Conservation (phyloP, 257 asterid genomes). For the Henckelia pumila region DNA sequence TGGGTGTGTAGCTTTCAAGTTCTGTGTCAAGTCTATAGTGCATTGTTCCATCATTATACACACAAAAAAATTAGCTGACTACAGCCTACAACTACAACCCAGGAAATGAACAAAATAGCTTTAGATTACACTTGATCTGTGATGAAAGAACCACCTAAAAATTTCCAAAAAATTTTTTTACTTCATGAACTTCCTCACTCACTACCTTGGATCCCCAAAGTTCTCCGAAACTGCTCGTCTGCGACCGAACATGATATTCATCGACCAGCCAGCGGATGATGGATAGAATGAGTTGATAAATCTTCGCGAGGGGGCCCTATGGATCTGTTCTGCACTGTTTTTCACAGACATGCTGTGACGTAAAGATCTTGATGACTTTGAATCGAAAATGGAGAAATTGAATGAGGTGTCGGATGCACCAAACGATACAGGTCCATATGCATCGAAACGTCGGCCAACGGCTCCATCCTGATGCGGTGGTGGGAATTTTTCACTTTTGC, state of each 20-base stretch:
- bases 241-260: slow-evolving; percentile 59
- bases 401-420: slow-evolving; percentile 40
- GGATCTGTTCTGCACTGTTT: slow-evolving; percentile 46
- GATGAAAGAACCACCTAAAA: slow-evolving; percentile 8
- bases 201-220: slow-evolving; percentile 33
- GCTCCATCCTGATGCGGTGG: slow-evolving; percentile 93
- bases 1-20: neutral
- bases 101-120: slow-evolving; percentile 7
- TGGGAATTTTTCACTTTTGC: slow-evolving; percentile 84
- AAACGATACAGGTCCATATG: slow-evolving; percentile 47
- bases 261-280: slow-evolving; percentile 51
- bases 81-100: slow-evolving; percentile 5
- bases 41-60: slow-evolving; percentile 20
- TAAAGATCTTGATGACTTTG: slow-evolving; percentile 42
- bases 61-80: slow-evolving; percentile 7
- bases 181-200: slow-evolving; percentile 1
- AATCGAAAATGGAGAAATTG: slow-evolving; percentile 40
- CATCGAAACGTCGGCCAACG: slow-evolving; percentile 48
- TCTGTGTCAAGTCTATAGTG: neutral
- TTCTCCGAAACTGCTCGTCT: slow-evolving; percentile 41
- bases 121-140: slow-evolving; percentile 19
- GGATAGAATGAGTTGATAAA: slow-evolving; percentile 58
- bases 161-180: slow-evolving; percentile 14
- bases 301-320: slow-evolving; percentile 45
- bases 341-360: slow-evolving; percentile 41